phyloP scores from a whole-genome alignment of 2,329 filamentous ascomycete genomes.

The Aspergillus awamori region DNA sequence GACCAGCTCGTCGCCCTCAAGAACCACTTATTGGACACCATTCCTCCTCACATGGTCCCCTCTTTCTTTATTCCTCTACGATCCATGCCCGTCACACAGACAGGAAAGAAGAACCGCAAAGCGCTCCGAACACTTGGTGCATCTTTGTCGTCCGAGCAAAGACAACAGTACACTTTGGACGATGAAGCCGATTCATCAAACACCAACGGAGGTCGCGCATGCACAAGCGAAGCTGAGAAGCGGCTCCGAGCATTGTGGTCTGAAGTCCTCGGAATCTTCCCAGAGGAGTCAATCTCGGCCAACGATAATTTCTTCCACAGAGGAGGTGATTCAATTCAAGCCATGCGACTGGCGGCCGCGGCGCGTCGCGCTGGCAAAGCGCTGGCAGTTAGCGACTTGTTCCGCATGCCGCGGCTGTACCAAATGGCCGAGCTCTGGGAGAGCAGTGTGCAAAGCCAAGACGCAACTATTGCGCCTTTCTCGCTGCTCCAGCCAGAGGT shows the following conservation, averaged over 20 bases:
- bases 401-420: neutral
- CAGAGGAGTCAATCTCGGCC: constrained; percentile 14
- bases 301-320: constrained; percentile 31
- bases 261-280: constrained; percentile 17
- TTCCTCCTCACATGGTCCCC: neutral
- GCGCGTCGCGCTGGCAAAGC: neutral
- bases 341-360: constrained; percentile 14
- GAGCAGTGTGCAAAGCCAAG: neutral
- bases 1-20: constrained; percentile 18
- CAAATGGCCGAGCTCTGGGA: neutral
- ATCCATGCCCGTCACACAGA: neutral
- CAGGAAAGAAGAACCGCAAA: neutral
- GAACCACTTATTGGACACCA: neutral
- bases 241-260: neutral
- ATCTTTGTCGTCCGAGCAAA: neutral
- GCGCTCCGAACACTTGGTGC: neutral
- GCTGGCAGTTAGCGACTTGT: constrained; percentile 8
- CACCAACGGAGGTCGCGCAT: neutral
- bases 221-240: neutral
- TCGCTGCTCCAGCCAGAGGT: neutral
- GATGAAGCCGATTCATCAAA: neutral
- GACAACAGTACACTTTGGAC: neutral
- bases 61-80: neutral
- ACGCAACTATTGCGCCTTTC: neutral
- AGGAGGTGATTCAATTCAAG: constrained; percentile 32